A percentile compares a stretch with the other conserved stretches of the same genome.
Evolutionary conservation across 2,329 filamentous ascomycete genomes (phyloP).

Genomic region (Coniella lustricola): DNA sequence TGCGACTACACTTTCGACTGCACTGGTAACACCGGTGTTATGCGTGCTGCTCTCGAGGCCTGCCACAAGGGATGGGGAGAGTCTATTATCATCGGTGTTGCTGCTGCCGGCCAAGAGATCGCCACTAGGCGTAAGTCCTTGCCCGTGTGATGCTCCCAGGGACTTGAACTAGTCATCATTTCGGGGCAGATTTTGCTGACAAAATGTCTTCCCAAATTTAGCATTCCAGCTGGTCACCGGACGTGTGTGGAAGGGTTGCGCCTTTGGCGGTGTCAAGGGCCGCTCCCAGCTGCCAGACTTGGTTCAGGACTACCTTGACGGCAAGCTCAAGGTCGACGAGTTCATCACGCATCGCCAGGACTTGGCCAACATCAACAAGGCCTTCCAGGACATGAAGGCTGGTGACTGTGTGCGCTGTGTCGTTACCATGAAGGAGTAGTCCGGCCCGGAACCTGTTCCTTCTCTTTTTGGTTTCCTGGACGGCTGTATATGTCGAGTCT

Average conservation of each 20-base stretch:
- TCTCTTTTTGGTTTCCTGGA: no score
- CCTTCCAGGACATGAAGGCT: slow-evolving; percentile 85
- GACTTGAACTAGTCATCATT: no score
- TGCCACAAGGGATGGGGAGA: slow-evolving; percentile 99
- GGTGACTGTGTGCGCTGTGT: slow-evolving; percentile 97
- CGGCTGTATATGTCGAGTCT: no score
- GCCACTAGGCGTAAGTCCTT: slow-evolving; percentile 73
- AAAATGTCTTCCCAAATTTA: not conserved
- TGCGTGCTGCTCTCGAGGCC: slow-evolving; percentile 90
- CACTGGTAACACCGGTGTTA: slow-evolving; percentile 93
- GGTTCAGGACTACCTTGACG: slow-evolving; percentile 81
- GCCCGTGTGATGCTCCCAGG: no score
- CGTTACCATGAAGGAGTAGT: slow-evolving; percentile 52
- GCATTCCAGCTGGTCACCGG: slow-evolving; percentile 97
- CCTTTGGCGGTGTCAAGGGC: slow-evolving; percentile 97
- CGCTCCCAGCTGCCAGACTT: slow-evolving; percentile 83
- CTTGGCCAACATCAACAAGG: slow-evolving; percentile 75
- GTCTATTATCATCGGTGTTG: slow-evolving; percentile 96
- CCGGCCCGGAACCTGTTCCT: no score
- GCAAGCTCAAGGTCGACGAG: slow-evolving; percentile 94
- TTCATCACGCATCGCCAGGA: slow-evolving; percentile 96
- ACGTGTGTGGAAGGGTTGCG: slow-evolving; percentile 95
- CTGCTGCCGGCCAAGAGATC: slow-evolving; percentile 93
- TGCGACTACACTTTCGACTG: slow-evolving; percentile 99
- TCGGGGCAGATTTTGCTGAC: not conserved